Conservation (phyloP, 177 flowering plant species). For the Vitis hybrid region DNA sequence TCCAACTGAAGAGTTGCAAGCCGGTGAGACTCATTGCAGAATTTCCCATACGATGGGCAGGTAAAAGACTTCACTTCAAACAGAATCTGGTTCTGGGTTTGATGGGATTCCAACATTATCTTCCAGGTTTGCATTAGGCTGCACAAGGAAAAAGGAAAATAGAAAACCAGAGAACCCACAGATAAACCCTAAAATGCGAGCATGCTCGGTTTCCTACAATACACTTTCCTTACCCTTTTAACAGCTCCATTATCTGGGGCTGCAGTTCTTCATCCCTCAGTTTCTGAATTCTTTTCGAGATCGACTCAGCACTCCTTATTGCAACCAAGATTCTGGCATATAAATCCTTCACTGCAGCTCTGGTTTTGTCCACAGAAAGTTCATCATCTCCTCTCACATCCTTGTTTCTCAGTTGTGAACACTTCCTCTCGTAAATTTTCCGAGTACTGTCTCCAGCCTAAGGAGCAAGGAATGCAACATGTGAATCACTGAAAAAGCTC, state of each 20-base stretch:
- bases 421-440: conserved; percentile 72
- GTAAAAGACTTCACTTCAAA: conserved; percentile 67
- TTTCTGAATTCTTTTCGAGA: conserved; percentile 75
- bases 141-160: conserved; percentile 27
- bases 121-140: conserved; percentile 73
- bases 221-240: conserved; percentile 65
- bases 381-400: conserved; percentile 68
- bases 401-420: conserved; percentile 60
- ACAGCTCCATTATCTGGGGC: conserved; percentile 81
- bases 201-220: background rate
- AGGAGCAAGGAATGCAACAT: background rate
- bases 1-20: conserved; percentile 85
- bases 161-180: background rate
- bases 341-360: conserved; percentile 80
- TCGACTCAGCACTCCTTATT: conserved; percentile 78
- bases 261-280: conserved; percentile 87
- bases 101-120: conserved; percentile 75
- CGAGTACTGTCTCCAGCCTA: conserved; percentile 81
- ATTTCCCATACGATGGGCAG: conserved; percentile 67
- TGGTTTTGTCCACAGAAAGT: conserved; percentile 61
- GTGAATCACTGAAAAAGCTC: background rate
- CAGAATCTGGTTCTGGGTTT: conserved; percentile 77
- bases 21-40: conserved; percentile 71
- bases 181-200: background rate
- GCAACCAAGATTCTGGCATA: conserved; percentile 83